Base-by-base conservation (phyloP, 2,329 filamentous ascomycete genomes). In the Xylaria sp. region DNA sequence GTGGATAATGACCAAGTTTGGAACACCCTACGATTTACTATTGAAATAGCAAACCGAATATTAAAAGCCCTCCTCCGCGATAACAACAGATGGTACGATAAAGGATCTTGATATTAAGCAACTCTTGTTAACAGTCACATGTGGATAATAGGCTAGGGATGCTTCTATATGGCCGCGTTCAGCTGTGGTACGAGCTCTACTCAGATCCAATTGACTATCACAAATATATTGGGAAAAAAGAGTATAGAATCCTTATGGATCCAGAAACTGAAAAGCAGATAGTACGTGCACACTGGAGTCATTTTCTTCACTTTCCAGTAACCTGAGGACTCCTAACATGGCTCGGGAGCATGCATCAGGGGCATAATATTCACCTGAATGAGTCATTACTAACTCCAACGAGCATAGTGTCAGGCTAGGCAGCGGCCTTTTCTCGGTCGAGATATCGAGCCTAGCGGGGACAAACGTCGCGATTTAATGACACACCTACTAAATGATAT, bases 31-130 rank as follows among this genome's bases (percentile, higher is more conserved):
- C 38, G 55, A 25, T 44, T 65, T 7, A 9, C 13, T 13, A 2
- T 61, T 6, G 55, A 65, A 31, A 38, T 65, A 49, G 56, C 55
- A 15, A 60, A 60, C 39, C 47, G 55, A 29, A 54, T 65, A 17
- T 33, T 65, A 1, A 45, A 15, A 5, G 33, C 55, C 4, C 39
- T 65, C 36, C 42, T 60, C 2, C 27, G 27, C 45, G 54, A 65
- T 20, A 31, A 42, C 25, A 44, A 65, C 22, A 3, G 20, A 4
- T 65, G 62, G 62, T 65, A 47, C 49, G 62, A 42, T 17, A 2
- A n/a, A n/a, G 15, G 38, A 5, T 2, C 13, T 42, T 42, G 11
- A n/a, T 15, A 42, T 17, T n/a, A n/a, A n/a, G 11, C 7, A 17
- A 42, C 11, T n/a, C 38, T 15, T 33, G 10, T 22, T 10, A 27